phyloP scores from a whole-genome alignment of 2,329 filamentous ascomycete species.

The Calonectria pauciramosa region DNA sequence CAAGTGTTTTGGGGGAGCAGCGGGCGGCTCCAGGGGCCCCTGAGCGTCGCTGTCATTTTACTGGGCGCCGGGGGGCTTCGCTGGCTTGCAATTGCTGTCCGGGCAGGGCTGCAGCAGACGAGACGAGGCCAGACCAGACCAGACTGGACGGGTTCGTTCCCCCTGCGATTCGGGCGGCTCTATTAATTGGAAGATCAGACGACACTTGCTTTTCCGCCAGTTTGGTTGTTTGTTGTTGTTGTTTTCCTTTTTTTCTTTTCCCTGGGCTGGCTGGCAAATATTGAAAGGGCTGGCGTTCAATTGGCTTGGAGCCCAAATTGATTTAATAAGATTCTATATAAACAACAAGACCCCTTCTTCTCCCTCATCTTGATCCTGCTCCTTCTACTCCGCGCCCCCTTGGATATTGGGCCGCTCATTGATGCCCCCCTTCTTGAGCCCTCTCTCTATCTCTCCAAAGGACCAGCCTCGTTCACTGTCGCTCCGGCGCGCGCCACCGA shows the following conservation, averaged over 20 bases:
- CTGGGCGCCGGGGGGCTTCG: conserved; percentile 2
- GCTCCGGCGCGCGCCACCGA: not conserved
- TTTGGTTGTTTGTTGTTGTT: not conserved
- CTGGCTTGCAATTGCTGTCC: conserved; percentile 3
- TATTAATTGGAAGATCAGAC: conserved; percentile 33
- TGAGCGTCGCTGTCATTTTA: conserved; percentile 19
- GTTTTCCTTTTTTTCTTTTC: not conserved
- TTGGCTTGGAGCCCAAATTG: not conserved
- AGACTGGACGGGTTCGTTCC: not conserved
- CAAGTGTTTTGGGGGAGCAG: conserved; percentile 7
- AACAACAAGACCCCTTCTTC: not conserved
- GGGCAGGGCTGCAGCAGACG: not conserved
- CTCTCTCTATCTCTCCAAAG: not conserved
- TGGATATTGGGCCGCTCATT: not conserved
- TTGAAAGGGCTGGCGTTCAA: not conserved
- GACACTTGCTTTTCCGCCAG: conserved; percentile 33
- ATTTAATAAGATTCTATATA: not conserved
- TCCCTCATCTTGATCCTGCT: not conserved
- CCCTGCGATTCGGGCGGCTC: conserved; percentile 18
- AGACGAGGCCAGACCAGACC: not conserved
- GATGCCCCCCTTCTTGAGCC: not conserved
- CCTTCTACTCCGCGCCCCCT: no score
- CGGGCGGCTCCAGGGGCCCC: conserved; percentile 19
- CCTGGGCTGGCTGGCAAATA: not conserved
- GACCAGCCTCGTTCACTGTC: not conserved